Evolutionary conservation across 148 eudicot species (phyloP).

Genomic region (Rhododendron simsii): DNA sequence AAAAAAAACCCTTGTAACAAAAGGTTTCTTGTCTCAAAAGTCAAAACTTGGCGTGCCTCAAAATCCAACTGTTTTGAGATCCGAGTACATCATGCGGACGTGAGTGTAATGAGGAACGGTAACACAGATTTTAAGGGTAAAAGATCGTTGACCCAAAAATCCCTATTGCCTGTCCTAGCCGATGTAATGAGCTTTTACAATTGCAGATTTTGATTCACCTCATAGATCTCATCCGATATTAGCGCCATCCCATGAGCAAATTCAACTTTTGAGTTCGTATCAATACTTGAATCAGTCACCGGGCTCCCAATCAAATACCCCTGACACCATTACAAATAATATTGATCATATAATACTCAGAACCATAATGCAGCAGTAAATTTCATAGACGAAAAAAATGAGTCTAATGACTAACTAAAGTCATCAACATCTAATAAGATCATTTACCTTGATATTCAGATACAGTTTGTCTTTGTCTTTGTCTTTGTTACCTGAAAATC

Average conservation of each 20-base stretch:
- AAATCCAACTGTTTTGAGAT: too few species aligned
- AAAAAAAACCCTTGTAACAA: background rate
- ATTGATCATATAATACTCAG: background rate
- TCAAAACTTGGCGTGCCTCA: too few species aligned
- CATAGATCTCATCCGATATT: constrained; percentile 46
- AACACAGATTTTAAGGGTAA: too few species aligned
- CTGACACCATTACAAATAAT: constrained; percentile 13
- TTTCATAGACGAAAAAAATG: background rate
- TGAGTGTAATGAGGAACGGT: too few species aligned
- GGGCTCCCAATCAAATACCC: constrained; percentile 55
- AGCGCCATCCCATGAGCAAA: constrained; percentile 58
- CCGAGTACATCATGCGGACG: too few species aligned
- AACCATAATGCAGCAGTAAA: background rate
- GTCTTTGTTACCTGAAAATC: constrained; percentile 10
- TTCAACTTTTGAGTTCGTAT: constrained; percentile 30
- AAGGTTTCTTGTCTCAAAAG: too few species aligned
- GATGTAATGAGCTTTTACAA: background rate
- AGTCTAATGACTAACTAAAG: background rate
- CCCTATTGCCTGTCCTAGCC: too few species aligned
- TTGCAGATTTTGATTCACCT: constrained; percentile 21
- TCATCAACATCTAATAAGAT: background rate
- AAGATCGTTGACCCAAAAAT: too few species aligned
- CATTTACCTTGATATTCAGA: constrained; percentile 17
- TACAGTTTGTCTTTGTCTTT: background rate
- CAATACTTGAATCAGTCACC: constrained; percentile 32